A percentile compares a stretch with the other conserved stretches of the same genome.
These are phyloP conservation scores for Aegle marmelos DNA, from an alignment of 345 rosid species.

Conservation along the genomic window DNA sequence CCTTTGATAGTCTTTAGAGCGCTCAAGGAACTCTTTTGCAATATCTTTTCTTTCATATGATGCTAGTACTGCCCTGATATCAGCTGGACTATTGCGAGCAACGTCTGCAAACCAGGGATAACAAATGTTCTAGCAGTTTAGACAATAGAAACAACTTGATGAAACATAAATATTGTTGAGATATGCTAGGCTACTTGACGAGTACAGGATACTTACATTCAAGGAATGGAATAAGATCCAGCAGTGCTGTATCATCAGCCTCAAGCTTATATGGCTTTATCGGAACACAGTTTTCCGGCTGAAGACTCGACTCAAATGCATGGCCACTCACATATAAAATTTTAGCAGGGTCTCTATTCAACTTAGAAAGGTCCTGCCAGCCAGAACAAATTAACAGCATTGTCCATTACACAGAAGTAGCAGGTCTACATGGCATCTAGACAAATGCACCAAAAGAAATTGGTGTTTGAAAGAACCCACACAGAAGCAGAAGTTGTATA, in stretches of 20 bases:
- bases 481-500: neutral
- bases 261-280: slow-evolving; percentile 80
- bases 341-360: slow-evolving; percentile 81
- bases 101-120: slow-evolving; percentile 48
- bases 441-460: neutral
- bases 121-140: neutral
- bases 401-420: neutral
- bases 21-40: slow-evolving; percentile 82
- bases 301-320: slow-evolving; percentile 79
- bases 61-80: slow-evolving; percentile 69
- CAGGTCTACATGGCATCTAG: neutral
- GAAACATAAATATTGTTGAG: neutral
- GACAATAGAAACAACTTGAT: neutral
- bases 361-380: slow-evolving; percentile 94
- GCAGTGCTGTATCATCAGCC: slow-evolving; percentile 75
- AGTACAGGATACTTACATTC: slow-evolving; percentile 55
- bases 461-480: neutral
- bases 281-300: slow-evolving; percentile 83
- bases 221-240: slow-evolving; percentile 96
- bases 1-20: slow-evolving; percentile 81
- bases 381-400: slow-evolving; percentile 5
- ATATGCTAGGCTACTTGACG: slow-evolving; percentile 3
- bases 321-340: slow-evolving; percentile 79
- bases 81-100: slow-evolving; percentile 79
- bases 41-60: slow-evolving; percentile 76